Evolutionary conservation across 1,284 basidiomycete genomes (phyloP).

Genomic region (Fomitopsis palustris): DNA sequence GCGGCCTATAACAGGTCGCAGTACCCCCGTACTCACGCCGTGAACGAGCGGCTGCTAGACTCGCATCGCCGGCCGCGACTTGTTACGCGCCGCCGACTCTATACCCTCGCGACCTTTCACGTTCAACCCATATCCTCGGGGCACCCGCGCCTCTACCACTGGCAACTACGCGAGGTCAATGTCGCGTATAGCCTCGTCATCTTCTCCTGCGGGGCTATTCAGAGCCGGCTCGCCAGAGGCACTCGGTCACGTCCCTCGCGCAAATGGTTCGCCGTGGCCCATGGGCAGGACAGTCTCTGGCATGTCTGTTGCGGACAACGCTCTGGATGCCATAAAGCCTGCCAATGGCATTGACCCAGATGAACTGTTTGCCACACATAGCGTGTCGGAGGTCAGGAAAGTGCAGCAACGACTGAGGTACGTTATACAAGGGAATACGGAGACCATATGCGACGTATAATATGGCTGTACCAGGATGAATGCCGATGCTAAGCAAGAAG

Average conservation of each 20-base stretch:
- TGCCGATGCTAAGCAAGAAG: slow-evolving; percentile 88
- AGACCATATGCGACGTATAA: slow-evolving; percentile 1
- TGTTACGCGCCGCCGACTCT: neutral
- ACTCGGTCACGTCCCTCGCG: neutral
- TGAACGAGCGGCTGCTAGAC: neutral
- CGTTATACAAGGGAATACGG: slow-evolving; percentile 10
- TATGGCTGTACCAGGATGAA: slow-evolving; percentile 59
- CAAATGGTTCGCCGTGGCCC: slow-evolving; percentile 6
- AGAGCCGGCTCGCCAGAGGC: neutral
- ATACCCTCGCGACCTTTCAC: neutral
- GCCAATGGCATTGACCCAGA: slow-evolving; percentile 62
- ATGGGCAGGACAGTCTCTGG: slow-evolving; percentile 18
- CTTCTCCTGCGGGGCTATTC: neutral
- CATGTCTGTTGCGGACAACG: slow-evolving; percentile 16
- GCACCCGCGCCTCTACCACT: neutral
- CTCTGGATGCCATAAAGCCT: slow-evolving; percentile 10
- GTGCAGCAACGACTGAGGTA: slow-evolving; percentile 74
- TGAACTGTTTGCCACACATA: slow-evolving; percentile 73
- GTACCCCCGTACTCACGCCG: neutral
- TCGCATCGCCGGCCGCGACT: neutral
- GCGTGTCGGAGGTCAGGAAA: slow-evolving; percentile 71
- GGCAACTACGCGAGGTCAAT: neutral
- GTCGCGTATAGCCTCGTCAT: slow-evolving; percentile 2
- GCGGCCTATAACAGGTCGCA: no score
- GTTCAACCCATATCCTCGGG: neutral